A percentile compares a stretch with the other conserved stretches of the same genome.
phyloP scores from a whole-genome alignment of 257 asterid genomes.

The Lavandula angustifolia region DNA sequence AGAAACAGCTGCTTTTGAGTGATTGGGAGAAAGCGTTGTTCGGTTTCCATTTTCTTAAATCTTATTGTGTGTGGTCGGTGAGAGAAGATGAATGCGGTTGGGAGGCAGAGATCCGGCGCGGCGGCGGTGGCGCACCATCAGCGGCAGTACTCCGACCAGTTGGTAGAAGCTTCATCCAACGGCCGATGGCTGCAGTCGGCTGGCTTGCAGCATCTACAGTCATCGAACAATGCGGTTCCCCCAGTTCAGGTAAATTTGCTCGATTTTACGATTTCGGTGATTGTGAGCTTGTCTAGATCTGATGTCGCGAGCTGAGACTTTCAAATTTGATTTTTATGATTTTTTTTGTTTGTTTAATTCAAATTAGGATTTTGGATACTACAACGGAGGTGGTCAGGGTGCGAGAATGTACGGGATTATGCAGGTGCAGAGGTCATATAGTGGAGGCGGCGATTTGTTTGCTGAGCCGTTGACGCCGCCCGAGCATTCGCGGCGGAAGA shows the following conservation, averaged over 20 bases:
- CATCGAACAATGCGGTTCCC: constrained; percentile 63
- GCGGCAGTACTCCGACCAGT: constrained; percentile 86
- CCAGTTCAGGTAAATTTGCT: constrained; percentile 53
- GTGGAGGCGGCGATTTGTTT: constrained; percentile 63
- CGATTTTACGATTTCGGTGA: neutral
- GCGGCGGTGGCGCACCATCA: constrained; percentile 69
- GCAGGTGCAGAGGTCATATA: constrained; percentile 59
- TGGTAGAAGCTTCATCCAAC: constrained; percentile 65
- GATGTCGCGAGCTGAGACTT: constrained; percentile 14
- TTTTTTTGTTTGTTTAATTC: neutral
- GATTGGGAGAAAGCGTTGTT: constrained; percentile 23
- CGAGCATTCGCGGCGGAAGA: constrained; percentile 47
- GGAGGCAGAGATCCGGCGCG: constrained; percentile 85
- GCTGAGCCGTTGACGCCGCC: constrained; percentile 82
- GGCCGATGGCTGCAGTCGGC: constrained; percentile 97
- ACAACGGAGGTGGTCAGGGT: constrained; percentile 72
- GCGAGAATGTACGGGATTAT: constrained; percentile 56
- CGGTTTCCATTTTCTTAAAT: constrained; percentile 1
- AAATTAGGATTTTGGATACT: constrained; percentile 60
- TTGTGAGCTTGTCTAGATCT: constrained; percentile 43
- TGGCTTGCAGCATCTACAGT: constrained; percentile 85
- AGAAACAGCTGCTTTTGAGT: constrained; percentile 19
- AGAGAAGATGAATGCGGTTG: constrained; percentile 77
- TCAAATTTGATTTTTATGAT: neutral
- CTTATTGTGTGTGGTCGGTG: constrained; percentile 24